phyloP scores from a whole-genome alignment of 2,329 filamentous ascomycete species.

The Exophiala xenobiotica region DNA sequence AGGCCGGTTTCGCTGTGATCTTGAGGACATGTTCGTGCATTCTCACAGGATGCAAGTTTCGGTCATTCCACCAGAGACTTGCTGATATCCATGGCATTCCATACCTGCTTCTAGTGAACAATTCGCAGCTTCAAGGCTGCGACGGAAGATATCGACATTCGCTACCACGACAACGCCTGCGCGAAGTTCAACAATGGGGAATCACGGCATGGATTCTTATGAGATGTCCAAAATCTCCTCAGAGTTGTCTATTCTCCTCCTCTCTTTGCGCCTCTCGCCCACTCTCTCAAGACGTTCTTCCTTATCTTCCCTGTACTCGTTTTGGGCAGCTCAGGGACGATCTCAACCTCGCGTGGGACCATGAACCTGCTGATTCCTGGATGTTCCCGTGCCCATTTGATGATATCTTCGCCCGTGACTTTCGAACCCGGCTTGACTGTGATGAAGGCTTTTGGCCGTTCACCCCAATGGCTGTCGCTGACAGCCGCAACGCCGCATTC shows the following conservation, averaged over 20 bases:
- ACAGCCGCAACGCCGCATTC: slow-evolving; percentile 91
- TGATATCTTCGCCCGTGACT: slow-evolving; percentile 66
- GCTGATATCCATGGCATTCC: too few species aligned
- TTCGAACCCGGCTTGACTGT: slow-evolving; percentile 70
- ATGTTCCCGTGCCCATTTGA: slow-evolving; percentile 80
- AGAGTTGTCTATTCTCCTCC: slow-evolving; percentile 20
- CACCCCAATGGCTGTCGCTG: slow-evolving; percentile 87
- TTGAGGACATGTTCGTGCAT: too few species aligned
- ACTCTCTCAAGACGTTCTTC: slow-evolving; percentile 89
- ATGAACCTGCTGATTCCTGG: slow-evolving; percentile 87
- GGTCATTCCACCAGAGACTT: too few species aligned
- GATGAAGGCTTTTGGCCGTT: slow-evolving; percentile 90
- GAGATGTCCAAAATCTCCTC: too few species aligned
- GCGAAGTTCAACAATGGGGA: too few species aligned
- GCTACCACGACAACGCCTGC: too few species aligned
- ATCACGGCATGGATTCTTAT: too few species aligned
- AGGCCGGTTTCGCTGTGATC: too few species aligned
- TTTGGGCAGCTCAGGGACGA: slow-evolving; percentile 88
- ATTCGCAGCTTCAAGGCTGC: too few species aligned
- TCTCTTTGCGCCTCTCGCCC: slow-evolving; percentile 63
- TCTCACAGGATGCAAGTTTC: too few species aligned
- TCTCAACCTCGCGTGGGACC: slow-evolving; percentile 70
- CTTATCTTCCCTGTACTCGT: slow-evolving; percentile 95
- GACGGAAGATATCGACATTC: too few species aligned
- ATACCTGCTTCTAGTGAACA: too few species aligned